These are phyloP conservation scores for Aspergillus carbonarius DNA, from an alignment of 2,329 filamentous ascomycete genomes.

Conservation along the genomic window DNA sequence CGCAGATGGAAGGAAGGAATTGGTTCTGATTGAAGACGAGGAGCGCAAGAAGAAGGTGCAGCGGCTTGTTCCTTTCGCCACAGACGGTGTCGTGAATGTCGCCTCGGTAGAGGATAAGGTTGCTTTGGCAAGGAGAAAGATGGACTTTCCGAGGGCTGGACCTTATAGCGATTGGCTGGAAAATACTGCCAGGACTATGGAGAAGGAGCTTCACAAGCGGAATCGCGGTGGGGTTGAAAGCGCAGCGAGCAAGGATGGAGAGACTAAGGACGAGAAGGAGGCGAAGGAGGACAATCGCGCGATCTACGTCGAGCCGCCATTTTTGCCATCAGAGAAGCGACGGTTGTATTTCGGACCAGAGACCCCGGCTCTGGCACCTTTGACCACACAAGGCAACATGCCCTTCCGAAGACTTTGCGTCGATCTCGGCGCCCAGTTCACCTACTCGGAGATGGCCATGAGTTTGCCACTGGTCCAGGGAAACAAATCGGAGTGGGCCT, in stretches of 20 bases:
- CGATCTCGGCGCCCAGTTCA: constrained; percentile 84
- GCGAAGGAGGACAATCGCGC: constrained; percentile 69
- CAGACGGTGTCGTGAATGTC: constrained; percentile 70
- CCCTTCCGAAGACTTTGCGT: constrained; percentile 90
- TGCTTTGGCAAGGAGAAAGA: constrained; percentile 69
- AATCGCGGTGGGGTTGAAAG: constrained; percentile 38
- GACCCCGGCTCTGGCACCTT: constrained; percentile 87
- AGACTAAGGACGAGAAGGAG: constrained; percentile 42
- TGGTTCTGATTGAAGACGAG: constrained; percentile 65
- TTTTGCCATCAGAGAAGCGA: constrained; percentile 89
- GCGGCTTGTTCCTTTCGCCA: constrained; percentile 28
- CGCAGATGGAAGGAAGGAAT: constrained; percentile 78
- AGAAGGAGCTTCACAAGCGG: constrained; percentile 51
- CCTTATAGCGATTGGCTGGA: constrained; percentile 76
- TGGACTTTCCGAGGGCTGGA: constrained; percentile 70
- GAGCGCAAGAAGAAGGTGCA: constrained; percentile 46
- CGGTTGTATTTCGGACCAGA: constrained; percentile 90
- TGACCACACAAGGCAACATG: constrained; percentile 95
- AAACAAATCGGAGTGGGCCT: constrained; percentile 86
- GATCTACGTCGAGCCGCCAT: constrained; percentile 78
- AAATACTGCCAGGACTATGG: constrained; percentile 53
- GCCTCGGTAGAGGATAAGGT: constrained; percentile 70
- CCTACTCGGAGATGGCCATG: constrained; percentile 98
- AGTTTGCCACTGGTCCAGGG: constrained; percentile 86
- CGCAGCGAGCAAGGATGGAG: constrained; percentile 24